Evolutionary conservation across 768 basidiomycete species (phyloP).

Genomic region (Tephrocybe sp.): DNA sequence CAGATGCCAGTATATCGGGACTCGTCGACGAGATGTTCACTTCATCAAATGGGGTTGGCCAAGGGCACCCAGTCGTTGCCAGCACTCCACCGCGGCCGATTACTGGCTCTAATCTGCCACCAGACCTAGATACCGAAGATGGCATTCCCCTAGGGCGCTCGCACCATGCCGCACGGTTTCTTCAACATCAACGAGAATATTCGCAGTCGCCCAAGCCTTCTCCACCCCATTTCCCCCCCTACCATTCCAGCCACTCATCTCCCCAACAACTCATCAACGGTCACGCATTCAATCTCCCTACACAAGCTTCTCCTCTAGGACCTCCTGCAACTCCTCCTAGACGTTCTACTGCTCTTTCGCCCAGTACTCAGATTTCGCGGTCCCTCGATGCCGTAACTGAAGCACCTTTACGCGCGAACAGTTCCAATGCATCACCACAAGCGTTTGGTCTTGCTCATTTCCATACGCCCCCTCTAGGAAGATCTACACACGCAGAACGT

Average conservation of each 20-base stretch:
- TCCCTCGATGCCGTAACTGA: neutral
- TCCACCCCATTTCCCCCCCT: conserved; percentile 32
- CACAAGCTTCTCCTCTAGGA: conserved; percentile 31
- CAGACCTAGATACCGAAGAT: conserved; percentile 61
- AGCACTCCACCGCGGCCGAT: conserved; percentile 44
- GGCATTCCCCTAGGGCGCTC: conserved; percentile 64
- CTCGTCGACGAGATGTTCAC: conserved; percentile 71
- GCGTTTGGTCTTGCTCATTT: conserved; percentile 4
- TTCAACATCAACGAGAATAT: conserved; percentile 40
- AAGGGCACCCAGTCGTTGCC: conserved; percentile 8
- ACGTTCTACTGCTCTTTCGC: conserved; percentile 26
- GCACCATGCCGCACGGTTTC: conserved; percentile 58
- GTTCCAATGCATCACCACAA: neutral
- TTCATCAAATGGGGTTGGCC: conserved; percentile 29
- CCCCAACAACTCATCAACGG: conserved; percentile 22
- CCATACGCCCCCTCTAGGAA: conserved; percentile 36
- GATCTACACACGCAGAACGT: conserved; percentile 35
- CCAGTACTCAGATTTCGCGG: conserved; percentile 14
- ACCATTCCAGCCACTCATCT: conserved; percentile 13
- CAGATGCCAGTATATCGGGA: conserved; percentile 66
- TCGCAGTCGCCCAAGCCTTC: conserved; percentile 32
- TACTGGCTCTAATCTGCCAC: conserved; percentile 37
- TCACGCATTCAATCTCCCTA: conserved; percentile 29
- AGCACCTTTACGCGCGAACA: neutral
- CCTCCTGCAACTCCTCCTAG: conserved; percentile 37